Percentiles rank a stretch among this genome's conserved stretches.
These are phyloP conservation scores for Diaporthe citrichinensis DNA, from an alignment of 2,329 filamentous ascomycete species.

Conservation along the genomic window DNA sequence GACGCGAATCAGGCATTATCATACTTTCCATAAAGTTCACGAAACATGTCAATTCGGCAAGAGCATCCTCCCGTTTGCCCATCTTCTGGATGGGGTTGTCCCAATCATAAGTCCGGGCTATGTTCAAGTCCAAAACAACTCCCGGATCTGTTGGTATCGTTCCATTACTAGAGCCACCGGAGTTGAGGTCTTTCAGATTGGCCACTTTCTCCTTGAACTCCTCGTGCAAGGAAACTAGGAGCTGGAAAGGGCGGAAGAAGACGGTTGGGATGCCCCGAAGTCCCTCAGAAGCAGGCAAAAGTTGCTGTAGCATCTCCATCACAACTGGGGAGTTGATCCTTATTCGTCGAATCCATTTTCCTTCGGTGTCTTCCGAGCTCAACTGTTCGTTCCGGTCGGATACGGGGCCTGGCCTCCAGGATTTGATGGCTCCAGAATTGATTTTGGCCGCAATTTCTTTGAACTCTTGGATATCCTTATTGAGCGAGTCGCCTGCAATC, in stretches of 20 bases:
- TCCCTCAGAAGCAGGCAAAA: background rate
- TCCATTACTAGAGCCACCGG: background rate
- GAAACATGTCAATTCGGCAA: background rate
- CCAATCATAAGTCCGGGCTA: accelerated
- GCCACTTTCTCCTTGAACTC: background rate
- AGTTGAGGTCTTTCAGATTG: background rate
- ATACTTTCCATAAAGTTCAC: constrained; percentile 16
- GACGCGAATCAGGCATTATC: constrained; percentile 11
- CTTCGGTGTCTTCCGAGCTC: accelerated
- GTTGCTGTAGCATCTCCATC: background rate
- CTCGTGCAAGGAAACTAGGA: background rate
- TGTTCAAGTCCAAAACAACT: accelerated
- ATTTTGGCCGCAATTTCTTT: accelerated
- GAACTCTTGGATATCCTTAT: background rate
- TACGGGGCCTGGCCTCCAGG: background rate
- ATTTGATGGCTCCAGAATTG: background rate
- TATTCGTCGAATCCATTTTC: constrained; percentile 12
- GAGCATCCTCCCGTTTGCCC: accelerated
- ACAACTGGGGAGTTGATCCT: constrained; percentile 1
- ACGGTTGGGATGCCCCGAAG: background rate
- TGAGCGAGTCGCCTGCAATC: background rate
- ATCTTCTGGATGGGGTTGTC: too few relatives aligned
- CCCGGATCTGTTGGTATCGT: background rate
- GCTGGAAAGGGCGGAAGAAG: background rate
- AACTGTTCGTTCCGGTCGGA: accelerated